Conservation (phyloP, 208 protist genomes). For the Trypanosoma scelopori region DNA sequence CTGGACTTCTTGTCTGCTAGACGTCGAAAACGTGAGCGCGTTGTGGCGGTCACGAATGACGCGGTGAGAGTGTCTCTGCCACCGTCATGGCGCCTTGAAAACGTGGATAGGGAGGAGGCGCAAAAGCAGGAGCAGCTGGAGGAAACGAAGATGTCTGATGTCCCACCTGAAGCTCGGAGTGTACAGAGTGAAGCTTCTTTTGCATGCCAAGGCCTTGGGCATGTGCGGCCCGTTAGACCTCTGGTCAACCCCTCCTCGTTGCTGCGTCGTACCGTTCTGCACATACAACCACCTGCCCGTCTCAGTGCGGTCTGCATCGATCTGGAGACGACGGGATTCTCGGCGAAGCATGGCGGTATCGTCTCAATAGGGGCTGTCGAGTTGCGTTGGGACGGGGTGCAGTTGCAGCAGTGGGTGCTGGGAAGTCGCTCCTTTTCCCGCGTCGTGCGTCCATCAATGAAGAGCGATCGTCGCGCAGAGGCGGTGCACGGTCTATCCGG, state of each 20-base stretch:
- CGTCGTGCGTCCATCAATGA: constrained; percentile 35
- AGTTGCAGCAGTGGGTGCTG: constrained; percentile 34
- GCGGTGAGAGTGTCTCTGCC: constrained; percentile 1
- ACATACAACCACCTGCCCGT: not conserved
- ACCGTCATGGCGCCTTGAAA: constrained; percentile 6
- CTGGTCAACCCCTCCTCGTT: constrained; percentile 3
- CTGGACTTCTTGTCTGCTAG: constrained; percentile 7
- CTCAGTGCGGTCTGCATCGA: constrained; percentile 35
- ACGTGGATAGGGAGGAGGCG: not conserved
- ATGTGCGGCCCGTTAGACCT: constrained; percentile 10
- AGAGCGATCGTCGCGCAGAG: constrained; percentile 18
- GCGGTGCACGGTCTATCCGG: constrained; percentile 41
- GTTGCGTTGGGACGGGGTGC: constrained; percentile 47
- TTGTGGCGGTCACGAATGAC: not conserved
- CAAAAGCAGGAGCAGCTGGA: not conserved
- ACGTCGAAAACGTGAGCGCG: constrained; percentile 3
- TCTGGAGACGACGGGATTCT: constrained; percentile 74
- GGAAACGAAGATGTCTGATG: not conserved
- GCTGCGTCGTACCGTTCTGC: constrained; percentile 22
- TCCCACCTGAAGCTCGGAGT: not conserved
- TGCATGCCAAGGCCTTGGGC: constrained; percentile 1
- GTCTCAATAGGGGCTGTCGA: constrained; percentile 61
- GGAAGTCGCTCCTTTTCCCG: constrained; percentile 45
- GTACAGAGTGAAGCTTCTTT: not conserved
- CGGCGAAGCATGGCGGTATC: constrained; percentile 37